phyloP scores from a whole-genome alignment of 2,329 filamentous ascomycete species.

The Dactylellina cionopaga region DNA sequence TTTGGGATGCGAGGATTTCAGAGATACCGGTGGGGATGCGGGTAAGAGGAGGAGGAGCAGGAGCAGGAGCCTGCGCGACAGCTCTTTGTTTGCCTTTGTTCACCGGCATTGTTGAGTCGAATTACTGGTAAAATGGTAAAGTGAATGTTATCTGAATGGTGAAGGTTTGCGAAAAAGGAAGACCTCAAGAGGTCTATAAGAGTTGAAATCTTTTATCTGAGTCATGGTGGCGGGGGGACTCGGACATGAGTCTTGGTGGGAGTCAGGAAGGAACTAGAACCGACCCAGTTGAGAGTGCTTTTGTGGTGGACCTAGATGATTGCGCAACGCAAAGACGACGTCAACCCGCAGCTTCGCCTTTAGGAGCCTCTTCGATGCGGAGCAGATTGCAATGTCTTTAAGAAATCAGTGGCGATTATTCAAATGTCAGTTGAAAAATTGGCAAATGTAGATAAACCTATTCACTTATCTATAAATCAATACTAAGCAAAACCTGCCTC shows the following conservation, averaged over 20 bases:
- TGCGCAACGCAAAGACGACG: not conserved
- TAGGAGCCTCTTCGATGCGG: too few relatives aligned
- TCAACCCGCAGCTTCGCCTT: not conserved
- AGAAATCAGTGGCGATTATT: too few relatives aligned
- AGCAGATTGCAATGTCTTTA: too few relatives aligned
- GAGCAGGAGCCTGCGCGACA: conserved; percentile 9
- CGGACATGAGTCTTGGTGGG: not conserved
- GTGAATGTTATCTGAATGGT: not conserved
- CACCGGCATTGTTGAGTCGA: conserved; percentile 18
- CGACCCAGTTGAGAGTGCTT: not conserved
- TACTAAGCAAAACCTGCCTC: too few relatives aligned
- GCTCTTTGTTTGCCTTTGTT: conserved; percentile 48
- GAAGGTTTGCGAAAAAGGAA: not conserved
- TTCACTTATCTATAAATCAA: too few relatives aligned
- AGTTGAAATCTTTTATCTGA: conserved; percentile 11
- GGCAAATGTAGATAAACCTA: too few relatives aligned
- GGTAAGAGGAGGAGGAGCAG: not conserved
- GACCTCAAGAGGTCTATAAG: not conserved
- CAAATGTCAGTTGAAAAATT: too few relatives aligned
- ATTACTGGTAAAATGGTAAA: not conserved
- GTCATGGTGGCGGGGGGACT: conserved; percentile 23
- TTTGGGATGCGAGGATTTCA: conserved; percentile 35
- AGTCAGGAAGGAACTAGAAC: not conserved
- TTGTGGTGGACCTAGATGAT: not conserved
- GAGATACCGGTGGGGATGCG: conserved; percentile 22